Percentiles rank a stretch among this genome's conserved stretches.
These are phyloP conservation scores for Nadsonia fulvescens DNA, from an alignment of 805 yeast species.

Conservation along the genomic window DNA sequence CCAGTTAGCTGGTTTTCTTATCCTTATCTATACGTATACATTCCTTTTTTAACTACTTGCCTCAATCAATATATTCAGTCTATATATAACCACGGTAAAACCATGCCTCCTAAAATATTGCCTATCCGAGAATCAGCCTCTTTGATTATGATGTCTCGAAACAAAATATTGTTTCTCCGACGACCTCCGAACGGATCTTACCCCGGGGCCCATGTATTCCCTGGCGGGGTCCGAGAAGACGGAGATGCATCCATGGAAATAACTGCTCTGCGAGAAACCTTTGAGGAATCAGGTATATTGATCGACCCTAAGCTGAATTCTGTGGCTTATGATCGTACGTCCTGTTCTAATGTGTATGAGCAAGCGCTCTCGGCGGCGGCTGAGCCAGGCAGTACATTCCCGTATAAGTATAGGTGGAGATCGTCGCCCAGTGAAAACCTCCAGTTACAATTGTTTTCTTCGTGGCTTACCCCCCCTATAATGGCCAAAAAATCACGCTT, in stretches of 20 bases:
- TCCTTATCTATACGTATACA: too few relatives aligned
- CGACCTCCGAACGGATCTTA: conserved; percentile 15
- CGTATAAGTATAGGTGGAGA: conserved; percentile 1
- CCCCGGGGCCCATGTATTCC: conserved; percentile 15
- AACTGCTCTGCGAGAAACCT: conserved; percentile 17
- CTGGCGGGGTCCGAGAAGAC: conserved; percentile 16
- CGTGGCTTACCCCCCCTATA: conserved; percentile 15
- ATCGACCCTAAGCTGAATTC: conserved; percentile 8
- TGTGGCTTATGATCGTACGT: conserved; percentile 5
- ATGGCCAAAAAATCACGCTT: conserved; percentile 11
- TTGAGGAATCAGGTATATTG: conserved; percentile 17
- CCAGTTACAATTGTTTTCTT: conserved; percentile 7
- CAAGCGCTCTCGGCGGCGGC: too few relatives aligned
- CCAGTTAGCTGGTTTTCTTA: too few relatives aligned
- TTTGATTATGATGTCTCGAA: conserved; percentile 9
- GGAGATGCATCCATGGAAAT: conserved; percentile 11
- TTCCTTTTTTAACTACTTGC: too few relatives aligned
- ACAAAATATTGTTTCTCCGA: conserved; percentile 12
- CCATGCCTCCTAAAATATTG: not conserved
- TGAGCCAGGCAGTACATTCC: too few relatives aligned
- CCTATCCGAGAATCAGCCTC: conserved; percentile 10
- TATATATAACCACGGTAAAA: too few relatives aligned
- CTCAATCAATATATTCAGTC: too few relatives aligned
- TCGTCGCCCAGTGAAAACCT: conserved; percentile 3
- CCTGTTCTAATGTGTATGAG: conserved; percentile 4